Conservation (phyloP, 1,284 basidiomycete species). For the Leccinum pachyderme region DNA sequence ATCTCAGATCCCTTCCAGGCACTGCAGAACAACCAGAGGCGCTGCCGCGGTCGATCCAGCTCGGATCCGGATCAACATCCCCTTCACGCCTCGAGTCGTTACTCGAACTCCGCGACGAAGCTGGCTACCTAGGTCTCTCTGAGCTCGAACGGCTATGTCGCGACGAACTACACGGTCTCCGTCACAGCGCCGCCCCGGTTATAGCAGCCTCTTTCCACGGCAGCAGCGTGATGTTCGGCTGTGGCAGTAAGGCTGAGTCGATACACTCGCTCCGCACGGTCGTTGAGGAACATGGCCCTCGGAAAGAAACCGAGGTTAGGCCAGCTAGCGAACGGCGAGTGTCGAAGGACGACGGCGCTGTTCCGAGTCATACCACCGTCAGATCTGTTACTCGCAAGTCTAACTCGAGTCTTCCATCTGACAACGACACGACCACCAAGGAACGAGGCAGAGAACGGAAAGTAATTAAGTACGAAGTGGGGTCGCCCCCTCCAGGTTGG, state of each 20-base stretch:
- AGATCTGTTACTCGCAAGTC: conserved; percentile 3
- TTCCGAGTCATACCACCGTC: neutral
- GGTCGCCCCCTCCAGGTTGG: conserved; percentile 47
- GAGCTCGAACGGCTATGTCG: conserved; percentile 60
- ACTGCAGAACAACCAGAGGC: conserved; percentile 46
- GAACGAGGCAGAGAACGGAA: conserved; percentile 27
- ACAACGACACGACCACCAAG: conserved; percentile 24
- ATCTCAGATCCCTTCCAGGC: conserved; percentile 56
- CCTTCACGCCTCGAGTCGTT: conserved; percentile 57
- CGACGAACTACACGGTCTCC: conserved; percentile 57
- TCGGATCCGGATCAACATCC: conserved; percentile 47
- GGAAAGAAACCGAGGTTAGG: conserved; percentile 3
- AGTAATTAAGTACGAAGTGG: conserved; percentile 20
- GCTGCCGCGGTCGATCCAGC: conserved; percentile 60
- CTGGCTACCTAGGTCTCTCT: conserved; percentile 63
- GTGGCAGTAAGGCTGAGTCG: conserved; percentile 41
- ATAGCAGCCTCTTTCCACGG: neutral
- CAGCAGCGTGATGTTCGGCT: neutral
- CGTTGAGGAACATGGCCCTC: conserved; percentile 36
- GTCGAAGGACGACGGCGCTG: conserved; percentile 4
- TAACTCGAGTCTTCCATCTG: conserved; percentile 10
- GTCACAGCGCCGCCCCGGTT: conserved; percentile 21
- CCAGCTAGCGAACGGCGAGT: conserved; percentile 6
- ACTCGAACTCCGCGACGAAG: conserved; percentile 73
- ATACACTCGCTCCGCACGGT: conserved; percentile 48